A percentile compares a stretch with the other conserved stretches of the same genome.
phyloP scores from a whole-genome alignment of 2,329 filamentous ascomycete species.

The Fusarium poae region DNA sequence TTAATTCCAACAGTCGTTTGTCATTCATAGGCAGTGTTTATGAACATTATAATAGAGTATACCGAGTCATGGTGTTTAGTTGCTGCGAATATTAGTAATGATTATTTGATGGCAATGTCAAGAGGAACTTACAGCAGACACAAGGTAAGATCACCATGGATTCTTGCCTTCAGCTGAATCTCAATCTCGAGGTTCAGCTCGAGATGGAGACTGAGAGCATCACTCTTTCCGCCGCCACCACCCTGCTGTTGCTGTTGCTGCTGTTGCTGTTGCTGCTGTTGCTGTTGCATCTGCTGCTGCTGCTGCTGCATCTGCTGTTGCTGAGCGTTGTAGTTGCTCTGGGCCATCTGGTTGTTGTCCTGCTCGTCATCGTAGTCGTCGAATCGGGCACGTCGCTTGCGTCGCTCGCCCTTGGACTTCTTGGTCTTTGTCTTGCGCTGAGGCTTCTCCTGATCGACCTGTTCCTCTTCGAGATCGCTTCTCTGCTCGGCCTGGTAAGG shows the following conservation, averaged over 20 bases:
- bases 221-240: slow-evolving; percentile 39
- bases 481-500: slow-evolving; percentile 23
- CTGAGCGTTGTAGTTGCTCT: slow-evolving; percentile 31
- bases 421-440: slow-evolving; percentile 39
- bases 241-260: slow-evolving; percentile 34
- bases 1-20: slow-evolving; percentile 26
- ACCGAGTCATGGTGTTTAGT: slow-evolving; percentile 20
- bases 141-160: slow-evolving; percentile 85
- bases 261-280: slow-evolving; percentile 23
- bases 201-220: slow-evolving; percentile 72
- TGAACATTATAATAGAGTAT: slow-evolving; percentile 9
- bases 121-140: slow-evolving; percentile 69
- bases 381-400: slow-evolving; percentile 38
- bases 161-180: slow-evolving; percentile 86
- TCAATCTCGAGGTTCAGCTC: slow-evolving; percentile 87
- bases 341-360: slow-evolving; percentile 34
- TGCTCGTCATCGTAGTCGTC: slow-evolving; percentile 35
- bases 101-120: neutral
- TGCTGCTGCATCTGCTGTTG: slow-evolving; percentile 38
- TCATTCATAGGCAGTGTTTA: slow-evolving; percentile 10
- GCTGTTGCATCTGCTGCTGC: slow-evolving; percentile 34
- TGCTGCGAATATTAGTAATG: slow-evolving; percentile 19
- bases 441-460: slow-evolving; percentile 37
- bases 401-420: slow-evolving; percentile 39
- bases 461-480: slow-evolving; percentile 38